Evolutionary conservation across 75 land plant genomes (phyloP).

Genomic region (Pinus albicaulis): DNA sequence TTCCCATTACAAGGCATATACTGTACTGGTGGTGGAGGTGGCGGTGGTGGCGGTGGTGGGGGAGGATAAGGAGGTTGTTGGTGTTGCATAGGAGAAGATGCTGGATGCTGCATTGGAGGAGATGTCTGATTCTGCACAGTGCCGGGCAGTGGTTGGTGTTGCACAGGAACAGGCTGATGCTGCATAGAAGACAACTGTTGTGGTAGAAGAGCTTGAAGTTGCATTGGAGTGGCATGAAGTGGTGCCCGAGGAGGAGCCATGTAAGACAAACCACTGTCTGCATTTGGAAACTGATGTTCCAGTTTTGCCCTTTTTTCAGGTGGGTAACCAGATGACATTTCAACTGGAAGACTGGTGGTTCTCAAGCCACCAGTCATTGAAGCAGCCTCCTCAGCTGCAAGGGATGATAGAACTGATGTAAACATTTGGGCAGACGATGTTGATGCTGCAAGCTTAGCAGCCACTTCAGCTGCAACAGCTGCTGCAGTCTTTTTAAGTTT

Average conservation of each 20-base stretch:
- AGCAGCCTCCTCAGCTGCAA: constrained; percentile 83
- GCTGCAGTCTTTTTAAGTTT: constrained; percentile 42
- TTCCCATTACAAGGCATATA: constrained; percentile 23
- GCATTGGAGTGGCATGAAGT: constrained; percentile 6
- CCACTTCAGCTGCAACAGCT: constrained; percentile 86
- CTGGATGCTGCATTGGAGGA: constrained; percentile 14
- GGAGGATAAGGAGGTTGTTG: constrained; percentile 24
- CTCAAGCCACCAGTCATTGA: constrained; percentile 40
- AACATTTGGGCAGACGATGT: constrained; percentile 85
- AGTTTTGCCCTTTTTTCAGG: constrained; percentile 21
- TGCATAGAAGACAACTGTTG: constrained; percentile 31
- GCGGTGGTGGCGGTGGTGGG: constrained; percentile 40
- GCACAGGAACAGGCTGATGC: constrained; percentile 21
- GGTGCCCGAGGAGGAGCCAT: constrained; percentile 19
- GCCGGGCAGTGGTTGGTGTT: constrained; percentile 24
- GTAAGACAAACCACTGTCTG: constrained; percentile 19
- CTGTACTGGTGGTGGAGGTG: constrained; percentile 35
- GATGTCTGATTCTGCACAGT: constrained; percentile 28
- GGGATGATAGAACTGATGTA: constrained; percentile 85
- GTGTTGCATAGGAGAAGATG: constrained; percentile 9
- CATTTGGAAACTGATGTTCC: constrained; percentile 24
- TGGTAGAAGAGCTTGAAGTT: constrained; percentile 30
- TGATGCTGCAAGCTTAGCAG: constrained; percentile 88
- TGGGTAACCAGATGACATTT: constrained; percentile 7
- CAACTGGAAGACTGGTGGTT: constrained; percentile 12